Evolutionary conservation across 768 basidiomycete genomes (phyloP), one percentile per base, ranked within the genome.

Genomic region (Pulveroboletus ravenelii): DNA sequence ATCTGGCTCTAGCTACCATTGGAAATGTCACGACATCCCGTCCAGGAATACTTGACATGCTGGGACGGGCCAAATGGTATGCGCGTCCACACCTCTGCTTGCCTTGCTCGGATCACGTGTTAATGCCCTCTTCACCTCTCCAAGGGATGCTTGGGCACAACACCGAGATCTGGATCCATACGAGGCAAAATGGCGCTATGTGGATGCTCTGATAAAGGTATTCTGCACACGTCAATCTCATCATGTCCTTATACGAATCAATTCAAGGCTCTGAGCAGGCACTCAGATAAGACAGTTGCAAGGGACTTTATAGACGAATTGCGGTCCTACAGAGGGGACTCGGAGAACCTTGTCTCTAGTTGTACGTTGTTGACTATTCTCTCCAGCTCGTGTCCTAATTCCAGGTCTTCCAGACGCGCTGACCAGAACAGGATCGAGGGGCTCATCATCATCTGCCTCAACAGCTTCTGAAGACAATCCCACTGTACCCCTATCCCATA

Each of bases 101-200:
- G 45, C 45, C 27, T 37, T 40, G 17, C 34, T 29, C 4, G 20
- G 56, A 52, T 61, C 60, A 66, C 59, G 46, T 66, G 54, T 62
- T 60, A 42, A 56, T 41, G 35, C 25, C 20, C 29, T 36, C 25
- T 34, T 50, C 23, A 15, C 36, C 17, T 47, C 18, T 18, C 32
- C 23, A 41, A 93, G 92, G 91, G 93, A 94, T 72, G 89, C 89
- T 39, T 97, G 94, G 94, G 85, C 87, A 41, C 95, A 93, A 65
- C 91, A 94, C 64, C 87, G 84, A 57, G 91, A 93, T 55, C 64
- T 93, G 36, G 81, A 85, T 54, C 64, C 78, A 20, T 78, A 78
- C 47, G 88, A 94, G 62, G 93, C 94, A 3, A 94, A 92, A 70
- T 85, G 84, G 78, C 67, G 85, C 15, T 97, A 97, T 70, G 91